Evolutionary conservation across 2,329 filamentous ascomycete genomes (phyloP), one percentile per base, ranked within the genome.

Genomic region (Ramichloridium luteum): DNA sequence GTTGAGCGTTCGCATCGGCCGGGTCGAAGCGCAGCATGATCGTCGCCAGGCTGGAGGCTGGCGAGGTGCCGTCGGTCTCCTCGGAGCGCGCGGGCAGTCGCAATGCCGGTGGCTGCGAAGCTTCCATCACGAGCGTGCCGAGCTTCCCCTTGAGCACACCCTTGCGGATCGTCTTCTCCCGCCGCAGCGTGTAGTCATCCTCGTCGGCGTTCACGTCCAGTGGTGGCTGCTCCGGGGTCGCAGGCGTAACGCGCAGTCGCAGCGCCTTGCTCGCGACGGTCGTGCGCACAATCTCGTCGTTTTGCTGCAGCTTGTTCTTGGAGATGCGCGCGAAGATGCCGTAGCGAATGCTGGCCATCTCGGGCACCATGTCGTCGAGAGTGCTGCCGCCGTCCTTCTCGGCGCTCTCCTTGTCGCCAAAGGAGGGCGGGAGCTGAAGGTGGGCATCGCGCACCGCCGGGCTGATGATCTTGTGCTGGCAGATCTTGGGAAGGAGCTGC

Each of bases 11-110:
- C 20, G 64, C 58, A 4, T 67, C 62, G 3, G 53, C 45, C 2
- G 74, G 74, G 38, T 78, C 74, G 44, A 77, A 78, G 20, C 74
- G 69, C 9, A 77, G 54, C 33, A 68, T 57, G 2, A 77, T 53
- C 1, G 62, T 72, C 5, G 67, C 62, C 43, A 67, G 65, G n/a
- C n/a, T n/a, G n/a, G n/a, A n/a, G n/a, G n/a, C n/a, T n/a, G n/a
- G n/a, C n/a, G n/a, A n/a, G 1, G 70, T 75, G 13, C 65, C 66
- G 27, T 70, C 60, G 3, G 60, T 57, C 25, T 54, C 50, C 12
- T 48, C 48, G 13, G 47, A 35, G 1, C 54, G 55, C 23, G 56
- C 50, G 14, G 60, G 62, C 22, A 76, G 55, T 16, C 61, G 59
- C 16, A 79, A 57, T 2, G 68, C 60, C 29, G 60, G 65, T 18